These are phyloP conservation scores for Termitomyces sp. DNA, from an alignment of 768 basidiomycete species.

Conservation along the genomic window DNA sequence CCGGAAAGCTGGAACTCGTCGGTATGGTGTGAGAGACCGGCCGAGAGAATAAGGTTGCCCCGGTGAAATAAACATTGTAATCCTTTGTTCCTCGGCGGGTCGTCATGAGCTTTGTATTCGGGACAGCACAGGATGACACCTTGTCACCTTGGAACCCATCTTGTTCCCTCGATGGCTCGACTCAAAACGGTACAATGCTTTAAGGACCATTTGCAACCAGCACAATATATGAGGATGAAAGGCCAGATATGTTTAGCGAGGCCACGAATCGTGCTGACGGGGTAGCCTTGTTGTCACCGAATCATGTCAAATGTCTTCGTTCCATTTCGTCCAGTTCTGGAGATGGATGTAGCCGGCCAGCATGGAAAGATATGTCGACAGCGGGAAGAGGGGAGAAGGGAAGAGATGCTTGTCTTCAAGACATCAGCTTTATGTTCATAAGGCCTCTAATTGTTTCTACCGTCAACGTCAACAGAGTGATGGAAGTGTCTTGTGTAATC, in stretches of 20 bases:
- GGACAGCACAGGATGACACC: not conserved
- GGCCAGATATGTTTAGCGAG: not conserved
- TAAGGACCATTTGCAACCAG: not conserved
- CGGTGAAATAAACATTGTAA: not conserved
- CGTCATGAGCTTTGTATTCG: not conserved
- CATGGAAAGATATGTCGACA: not conserved
- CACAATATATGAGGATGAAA: not conserved
- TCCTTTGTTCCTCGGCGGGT: not conserved
- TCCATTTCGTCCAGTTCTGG: not conserved
- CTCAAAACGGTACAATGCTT: not conserved
- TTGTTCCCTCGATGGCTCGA: not conserved
- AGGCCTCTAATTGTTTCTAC: conserved; percentile 24
- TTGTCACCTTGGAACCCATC: not conserved
- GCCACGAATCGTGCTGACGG: not conserved
- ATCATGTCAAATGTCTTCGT: too few species aligned
- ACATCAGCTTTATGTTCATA: conserved; percentile 18
- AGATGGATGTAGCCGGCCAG: not conserved
- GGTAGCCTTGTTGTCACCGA: not conserved
- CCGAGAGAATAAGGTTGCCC: conserved; percentile 3
- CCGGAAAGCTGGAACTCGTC: not conserved
- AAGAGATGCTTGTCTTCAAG: not conserved
- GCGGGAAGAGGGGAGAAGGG: conserved; percentile 12
- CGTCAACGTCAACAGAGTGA: conserved; percentile 18
- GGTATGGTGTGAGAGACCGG: not conserved
- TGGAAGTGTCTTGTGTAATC: conserved; percentile 18